Base-by-base conservation (phyloP, 1,284 basidiomycete genomes). In the Moesziomyces antarcticus region DNA sequence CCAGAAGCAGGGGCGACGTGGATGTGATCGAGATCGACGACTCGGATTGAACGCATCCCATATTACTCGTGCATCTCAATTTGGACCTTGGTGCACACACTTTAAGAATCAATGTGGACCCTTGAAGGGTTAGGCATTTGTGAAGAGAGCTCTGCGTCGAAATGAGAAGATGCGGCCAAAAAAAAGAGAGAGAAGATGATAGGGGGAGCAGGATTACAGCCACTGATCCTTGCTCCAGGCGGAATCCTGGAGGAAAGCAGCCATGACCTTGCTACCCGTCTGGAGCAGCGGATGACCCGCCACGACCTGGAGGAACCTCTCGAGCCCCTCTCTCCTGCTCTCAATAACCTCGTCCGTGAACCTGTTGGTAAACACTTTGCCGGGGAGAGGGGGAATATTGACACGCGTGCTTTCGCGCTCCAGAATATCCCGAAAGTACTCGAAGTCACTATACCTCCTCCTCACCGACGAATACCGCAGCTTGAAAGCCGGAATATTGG, bases 331-430 rank as follows among this genome's bases (percentile, higher is more conserved):
- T 65, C 95, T 87, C 65, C 96, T 87, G 58, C 88, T 87, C 85
- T 98, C 96, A 66, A 99, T 98, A 46, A 98, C 93, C 84, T 99
- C 96, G 81, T 98, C 96, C 16, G 94, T 95, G 86, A 99, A 99
- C 33, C 96, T 89, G 37, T 85, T 85, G 9, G 84, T 85, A 50
- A 86, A 86, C 3, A 86, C 86, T 86, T 99, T 99, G 61, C 96
- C 96, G 1, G 96, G 97, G 44, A 99, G 89, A 22, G 93, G 90
- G 0, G 96, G 96, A 80, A 99, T 98, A 85, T 97, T 99, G 74
- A 99, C 97, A 25, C 97, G 88, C 6, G 94, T 97, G 11, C 91
- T 92, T 86, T 99, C 96, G 75, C 94, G 90, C 86, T 99, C 97
- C 50, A 99, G 90, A 80, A 97, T 93, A 85, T 99, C 96, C 52